These are phyloP conservation scores for Metarhizium humberi DNA, from an alignment of 2,329 filamentous ascomycete genomes.

Conservation along the genomic window DNA sequence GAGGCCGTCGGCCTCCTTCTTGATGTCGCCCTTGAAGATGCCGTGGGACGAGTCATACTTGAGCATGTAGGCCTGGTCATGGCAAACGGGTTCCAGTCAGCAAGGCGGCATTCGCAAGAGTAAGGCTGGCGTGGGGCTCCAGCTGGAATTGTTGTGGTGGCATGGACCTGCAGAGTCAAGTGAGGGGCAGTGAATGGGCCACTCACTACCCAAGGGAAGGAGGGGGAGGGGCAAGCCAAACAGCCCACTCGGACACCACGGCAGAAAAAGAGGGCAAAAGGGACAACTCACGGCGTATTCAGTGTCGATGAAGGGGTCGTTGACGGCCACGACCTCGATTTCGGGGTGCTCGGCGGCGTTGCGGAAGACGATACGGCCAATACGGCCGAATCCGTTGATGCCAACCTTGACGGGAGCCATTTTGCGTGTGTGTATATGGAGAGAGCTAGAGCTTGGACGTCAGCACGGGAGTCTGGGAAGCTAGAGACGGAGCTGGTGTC, in stretches of 20 bases:
- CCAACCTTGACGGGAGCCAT: conserved; percentile 63
- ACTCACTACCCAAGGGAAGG: not conserved
- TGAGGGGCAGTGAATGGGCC: not conserved
- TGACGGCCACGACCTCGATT: conserved; percentile 90
- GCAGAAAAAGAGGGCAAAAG: not conserved
- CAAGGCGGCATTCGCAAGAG: not conserved
- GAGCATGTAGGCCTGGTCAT: conserved; percentile 89
- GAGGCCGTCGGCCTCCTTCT: conserved; percentile 61
- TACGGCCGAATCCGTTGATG: conserved; percentile 99
- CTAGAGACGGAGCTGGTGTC: not conserved
- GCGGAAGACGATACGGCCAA: conserved; percentile 98
- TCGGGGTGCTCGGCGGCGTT: conserved; percentile 87
- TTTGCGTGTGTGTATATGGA: conserved; percentile 13
- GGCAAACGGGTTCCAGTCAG: not conserved
- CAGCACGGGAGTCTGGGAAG: not conserved
- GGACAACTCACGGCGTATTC: conserved; percentile 79
- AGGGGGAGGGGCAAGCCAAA: conserved; percentile 8
- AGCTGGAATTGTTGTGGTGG: not conserved
- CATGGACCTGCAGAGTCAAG: not conserved
- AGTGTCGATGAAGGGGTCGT: conserved; percentile 98
- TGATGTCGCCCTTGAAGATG: conserved; percentile 85
- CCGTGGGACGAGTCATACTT: conserved; percentile 99
- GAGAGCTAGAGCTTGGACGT: conserved; percentile 4
- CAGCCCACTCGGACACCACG: not conserved
- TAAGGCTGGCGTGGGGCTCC: not conserved